These are phyloP conservation scores for Colletotrichum cuscutae DNA, from an alignment of 2,329 filamentous ascomycete genomes.

Conservation along the genomic window DNA sequence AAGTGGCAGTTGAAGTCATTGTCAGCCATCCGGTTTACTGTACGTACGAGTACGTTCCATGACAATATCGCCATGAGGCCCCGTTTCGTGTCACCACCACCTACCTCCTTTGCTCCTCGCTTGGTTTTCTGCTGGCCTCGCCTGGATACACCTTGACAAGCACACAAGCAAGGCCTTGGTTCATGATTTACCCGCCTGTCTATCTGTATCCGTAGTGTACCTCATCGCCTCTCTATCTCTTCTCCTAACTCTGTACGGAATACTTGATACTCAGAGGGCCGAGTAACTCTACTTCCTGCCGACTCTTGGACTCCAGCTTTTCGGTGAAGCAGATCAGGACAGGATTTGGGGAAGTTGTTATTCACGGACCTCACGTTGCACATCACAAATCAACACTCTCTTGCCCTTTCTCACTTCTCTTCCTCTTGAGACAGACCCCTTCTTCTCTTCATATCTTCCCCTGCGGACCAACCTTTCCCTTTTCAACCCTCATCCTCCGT, in stretches of 20 bases:
- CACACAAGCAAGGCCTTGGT: background rate
- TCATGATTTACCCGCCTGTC: constrained; percentile 9
- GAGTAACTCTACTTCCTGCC: constrained; percentile 12
- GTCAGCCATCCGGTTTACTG: background rate
- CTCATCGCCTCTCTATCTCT: background rate
- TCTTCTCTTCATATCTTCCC: constrained; percentile 9
- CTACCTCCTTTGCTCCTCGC: background rate
- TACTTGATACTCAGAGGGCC: constrained; percentile 1
- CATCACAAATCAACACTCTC: constrained; percentile 18
- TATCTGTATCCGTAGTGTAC: too few species aligned
- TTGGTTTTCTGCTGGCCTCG: background rate
- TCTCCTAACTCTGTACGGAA: background rate
- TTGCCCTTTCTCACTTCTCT: background rate
- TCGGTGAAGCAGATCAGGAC: too few species aligned
- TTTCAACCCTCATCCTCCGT: constrained; percentile 29
- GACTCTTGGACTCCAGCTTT: constrained; percentile 16
- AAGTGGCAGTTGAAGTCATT: background rate
- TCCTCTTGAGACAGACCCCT: background rate
- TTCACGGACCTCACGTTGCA: constrained; percentile 33
- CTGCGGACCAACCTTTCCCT: constrained; percentile 25
- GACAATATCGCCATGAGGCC: constrained; percentile 26
- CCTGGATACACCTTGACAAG: background rate
- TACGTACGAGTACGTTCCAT: constrained; percentile 7
- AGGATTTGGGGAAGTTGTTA: constrained; percentile 27
- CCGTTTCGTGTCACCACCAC: constrained; percentile 18